Evolutionary conservation across 2,329 filamentous ascomycete species (phyloP).

Genomic region (Penicillium sp.): DNA sequence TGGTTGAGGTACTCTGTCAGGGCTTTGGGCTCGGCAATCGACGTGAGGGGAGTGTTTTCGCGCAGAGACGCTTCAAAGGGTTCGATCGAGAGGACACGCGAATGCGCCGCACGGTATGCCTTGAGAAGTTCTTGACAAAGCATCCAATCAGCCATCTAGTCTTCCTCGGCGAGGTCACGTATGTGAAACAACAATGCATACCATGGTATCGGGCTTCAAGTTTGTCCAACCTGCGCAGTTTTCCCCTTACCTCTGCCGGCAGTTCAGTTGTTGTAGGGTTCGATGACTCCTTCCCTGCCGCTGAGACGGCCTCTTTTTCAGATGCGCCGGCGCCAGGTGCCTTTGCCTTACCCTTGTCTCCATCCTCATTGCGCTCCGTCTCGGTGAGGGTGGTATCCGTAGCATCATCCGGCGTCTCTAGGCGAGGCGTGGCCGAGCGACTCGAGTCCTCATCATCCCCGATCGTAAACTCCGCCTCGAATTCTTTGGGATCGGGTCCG

Average conservation of each 20-base stretch:
- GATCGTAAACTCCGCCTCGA: slow-evolving; percentile 82
- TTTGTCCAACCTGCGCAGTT: slow-evolving; percentile 84
- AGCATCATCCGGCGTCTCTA: slow-evolving; percentile 43
- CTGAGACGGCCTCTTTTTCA: slow-evolving; percentile 14
- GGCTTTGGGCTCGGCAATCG: slow-evolving; percentile 80
- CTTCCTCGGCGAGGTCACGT: background rate
- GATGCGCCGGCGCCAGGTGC: slow-evolving; percentile 11
- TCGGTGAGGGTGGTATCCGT: slow-evolving; percentile 22
- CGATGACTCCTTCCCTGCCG: slow-evolving; percentile 24
- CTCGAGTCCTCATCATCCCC: slow-evolving; percentile 76
- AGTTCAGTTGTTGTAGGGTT: slow-evolving; percentile 55
- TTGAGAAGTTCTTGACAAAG: slow-evolving; percentile 72
- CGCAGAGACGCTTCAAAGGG: slow-evolving; percentile 88
- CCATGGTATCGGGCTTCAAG: slow-evolving; percentile 84
- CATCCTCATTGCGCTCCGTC: slow-evolving; percentile 24
- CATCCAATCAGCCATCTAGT: background rate
- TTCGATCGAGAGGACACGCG: slow-evolving; percentile 82
- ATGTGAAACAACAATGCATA: slow-evolving; percentile 39
- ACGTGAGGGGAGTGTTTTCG: slow-evolving; percentile 88
- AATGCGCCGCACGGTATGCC: slow-evolving; percentile 89
- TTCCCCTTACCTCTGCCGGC: slow-evolving; percentile 71
- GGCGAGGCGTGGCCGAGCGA: slow-evolving; percentile 60
- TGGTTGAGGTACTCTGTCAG: slow-evolving; percentile 90
- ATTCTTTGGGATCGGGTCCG: slow-evolving; percentile 80
- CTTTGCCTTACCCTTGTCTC: slow-evolving; percentile 11